phyloP scores from a whole-genome alignment of 371 early-diverging fungal genomes.

The Zancudomyces culisetae region DNA sequence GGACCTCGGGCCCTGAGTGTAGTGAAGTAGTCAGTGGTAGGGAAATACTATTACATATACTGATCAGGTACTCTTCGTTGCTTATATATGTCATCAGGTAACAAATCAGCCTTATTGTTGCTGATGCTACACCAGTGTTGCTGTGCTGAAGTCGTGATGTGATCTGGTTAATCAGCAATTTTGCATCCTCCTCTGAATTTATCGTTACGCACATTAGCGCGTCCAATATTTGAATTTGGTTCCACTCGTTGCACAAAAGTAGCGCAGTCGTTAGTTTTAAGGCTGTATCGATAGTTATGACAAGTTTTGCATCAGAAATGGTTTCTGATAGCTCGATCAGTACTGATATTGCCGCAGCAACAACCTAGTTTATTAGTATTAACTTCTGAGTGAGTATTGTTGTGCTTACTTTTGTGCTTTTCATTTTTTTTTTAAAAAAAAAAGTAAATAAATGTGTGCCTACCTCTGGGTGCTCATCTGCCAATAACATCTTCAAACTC shows the following conservation, averaged over 20 bases:
- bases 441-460: background rate
- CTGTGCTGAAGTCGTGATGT: conserved; percentile 88
- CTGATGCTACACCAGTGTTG: conserved; percentile 86
- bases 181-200: conserved; percentile 67
- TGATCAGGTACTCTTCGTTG: conserved; percentile 43
- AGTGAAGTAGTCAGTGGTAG: conserved; percentile 76
- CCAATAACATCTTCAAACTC: conserved; percentile 66
- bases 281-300: conserved; percentile 55
- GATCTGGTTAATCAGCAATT: conserved; percentile 76
- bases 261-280: conserved; percentile 80
- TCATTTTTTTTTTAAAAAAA: too few relatives aligned
- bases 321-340: conserved; percentile 82
- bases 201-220: conserved; percentile 72
- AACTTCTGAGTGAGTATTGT: conserved; percentile 17
- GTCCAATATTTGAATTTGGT: conserved; percentile 75
- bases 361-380: conserved; percentile 33
- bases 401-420: background rate
- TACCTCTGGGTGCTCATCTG: conserved; percentile 76
- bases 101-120: conserved; percentile 71
- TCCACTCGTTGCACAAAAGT: conserved; percentile 96
- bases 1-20: conserved; percentile 79
- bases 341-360: conserved; percentile 90
- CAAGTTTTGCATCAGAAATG: conserved; percentile 60
- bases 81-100: conserved; percentile 77
- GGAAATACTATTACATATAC: conserved; percentile 58